Conservation (phyloP, 2,329 filamentous ascomycete genomes). For the Fusarium algeriense region DNA sequence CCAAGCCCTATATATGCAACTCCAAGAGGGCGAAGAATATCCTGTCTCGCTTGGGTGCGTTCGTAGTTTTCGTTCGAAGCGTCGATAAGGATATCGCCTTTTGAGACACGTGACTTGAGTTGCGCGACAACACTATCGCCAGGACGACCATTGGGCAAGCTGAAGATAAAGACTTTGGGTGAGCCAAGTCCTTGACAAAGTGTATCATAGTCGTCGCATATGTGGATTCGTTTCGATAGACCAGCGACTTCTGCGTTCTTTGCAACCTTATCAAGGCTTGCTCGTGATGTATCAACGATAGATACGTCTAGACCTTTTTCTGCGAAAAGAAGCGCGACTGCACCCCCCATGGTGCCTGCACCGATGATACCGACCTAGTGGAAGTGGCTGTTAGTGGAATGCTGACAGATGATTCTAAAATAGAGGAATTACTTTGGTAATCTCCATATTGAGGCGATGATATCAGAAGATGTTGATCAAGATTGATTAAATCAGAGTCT, state of each 20-base stretch:
- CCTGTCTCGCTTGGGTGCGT: conserved; percentile 73
- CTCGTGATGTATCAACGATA: conserved; percentile 1
- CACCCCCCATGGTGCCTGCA: conserved; percentile 24
- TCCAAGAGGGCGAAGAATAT: conserved; percentile 65
- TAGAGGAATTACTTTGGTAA: conserved; percentile 9
- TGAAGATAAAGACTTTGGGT: conserved; percentile 36
- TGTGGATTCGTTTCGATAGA: conserved; percentile 12
- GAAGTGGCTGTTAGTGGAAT: not conserved
- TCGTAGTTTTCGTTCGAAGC: conserved; percentile 76
- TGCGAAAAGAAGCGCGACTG: conserved; percentile 16
- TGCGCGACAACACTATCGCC: conserved; percentile 15
- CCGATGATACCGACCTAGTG: conserved; percentile 25
- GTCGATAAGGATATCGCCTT: conserved; percentile 76
- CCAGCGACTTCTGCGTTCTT: conserved; percentile 12
- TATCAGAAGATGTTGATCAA: not conserved
- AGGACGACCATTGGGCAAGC: conserved; percentile 31
- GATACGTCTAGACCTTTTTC: conserved; percentile 19
- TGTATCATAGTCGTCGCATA: conserved; percentile 25
- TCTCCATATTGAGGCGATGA: conserved; percentile 1
- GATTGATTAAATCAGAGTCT: not conserved
- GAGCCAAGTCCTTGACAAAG: conserved; percentile 25
- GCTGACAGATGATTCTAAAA: too few relatives aligned
- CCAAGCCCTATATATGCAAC: conserved; percentile 77
- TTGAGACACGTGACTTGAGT: conserved; percentile 59
- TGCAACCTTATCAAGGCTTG: conserved; percentile 14